Evolutionary conservation across 768 basidiomycete genomes (phyloP), one percentile per base, ranked within the genome.

Genomic region (Pleurotus platypus): DNA sequence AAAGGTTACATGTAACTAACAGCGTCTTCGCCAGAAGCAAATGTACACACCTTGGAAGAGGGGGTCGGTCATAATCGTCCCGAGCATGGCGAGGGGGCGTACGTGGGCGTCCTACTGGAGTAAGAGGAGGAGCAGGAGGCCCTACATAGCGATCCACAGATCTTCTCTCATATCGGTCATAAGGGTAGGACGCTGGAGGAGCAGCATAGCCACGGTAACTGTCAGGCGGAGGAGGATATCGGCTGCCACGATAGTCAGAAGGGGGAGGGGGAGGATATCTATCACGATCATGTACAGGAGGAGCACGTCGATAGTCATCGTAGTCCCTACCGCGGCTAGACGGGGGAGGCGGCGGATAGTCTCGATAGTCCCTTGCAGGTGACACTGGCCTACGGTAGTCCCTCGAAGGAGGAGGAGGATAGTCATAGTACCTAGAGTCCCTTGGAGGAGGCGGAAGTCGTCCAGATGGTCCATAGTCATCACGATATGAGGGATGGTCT

Each of bases 311-410:
- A 61, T 84, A 86, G 49, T 92, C 90, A 62, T 92, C 88, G 63
- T 83, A 78, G 48, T 92, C 88, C 57, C 86, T 81, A 62, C 75
- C 72, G 59, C 76, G 63, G 61, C 75, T 70, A 58, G 78, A 71
- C 42, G 72, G 69, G 57, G 79, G 71, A 35, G 78, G 75, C 16
- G 22, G 48, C 59, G 78, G 76, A 69, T 87, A 85, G 57, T 90
- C 89, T 39, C 86, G 77, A 64, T 82, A 83, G 9, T 89, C 89
- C 61, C 87, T 78, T 13, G 86, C 80, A 50, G 89, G 74, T 15
- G 81, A 83, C 12, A 76, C 73, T 56, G 85, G 83, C 57, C 87
- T 74, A 48, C 88, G 77, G 57, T 80, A 78, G 57, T 90, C 89
- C 38, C 86, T 76, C 1, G 67, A 65, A 59, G 78, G 61, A 58